These are phyloP conservation scores for Spathaspora passalidarum DNA, from an alignment of 805 yeast genomes.

Conservation along the genomic window DNA sequence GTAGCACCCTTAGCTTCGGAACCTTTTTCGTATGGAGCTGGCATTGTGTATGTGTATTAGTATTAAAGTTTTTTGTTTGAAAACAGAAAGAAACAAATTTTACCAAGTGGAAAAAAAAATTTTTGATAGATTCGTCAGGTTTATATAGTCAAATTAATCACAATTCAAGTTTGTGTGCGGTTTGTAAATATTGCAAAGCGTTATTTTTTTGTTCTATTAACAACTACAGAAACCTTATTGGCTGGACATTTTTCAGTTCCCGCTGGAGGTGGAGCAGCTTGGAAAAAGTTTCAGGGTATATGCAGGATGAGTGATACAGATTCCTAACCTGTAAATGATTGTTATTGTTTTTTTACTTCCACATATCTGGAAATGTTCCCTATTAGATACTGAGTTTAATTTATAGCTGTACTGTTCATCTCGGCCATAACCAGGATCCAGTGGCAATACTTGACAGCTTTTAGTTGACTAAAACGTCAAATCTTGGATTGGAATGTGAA, in stretches of 20 bases:
- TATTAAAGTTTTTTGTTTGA: not conserved
- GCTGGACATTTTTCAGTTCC: not conserved
- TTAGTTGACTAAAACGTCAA: no score
- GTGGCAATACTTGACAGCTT: no score
- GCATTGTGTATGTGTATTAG: conserved; percentile 25
- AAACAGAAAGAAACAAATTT: not conserved
- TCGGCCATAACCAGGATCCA: no score
- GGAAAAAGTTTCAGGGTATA: not conserved
- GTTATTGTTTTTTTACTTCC: no score
- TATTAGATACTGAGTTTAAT: no score
- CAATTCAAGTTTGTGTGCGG: not conserved
- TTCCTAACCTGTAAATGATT: not conserved
- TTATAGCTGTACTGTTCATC: no score
- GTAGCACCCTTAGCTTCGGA: conserved; percentile 85
- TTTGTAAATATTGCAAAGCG: not conserved
- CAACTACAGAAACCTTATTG: not conserved
- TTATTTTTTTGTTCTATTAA: not conserved
- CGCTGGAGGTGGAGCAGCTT: not conserved
- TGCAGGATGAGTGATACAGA: not conserved
- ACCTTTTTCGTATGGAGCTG: conserved; percentile 45
- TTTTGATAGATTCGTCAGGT: not conserved
- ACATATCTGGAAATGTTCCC: no score
- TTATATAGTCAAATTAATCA: not conserved
- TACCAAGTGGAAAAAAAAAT: not conserved
- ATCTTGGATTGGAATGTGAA: no score